Evolutionary conservation across 805 yeast genomes (phyloP).

Genomic region (Cyberlindnera saturnus): DNA sequence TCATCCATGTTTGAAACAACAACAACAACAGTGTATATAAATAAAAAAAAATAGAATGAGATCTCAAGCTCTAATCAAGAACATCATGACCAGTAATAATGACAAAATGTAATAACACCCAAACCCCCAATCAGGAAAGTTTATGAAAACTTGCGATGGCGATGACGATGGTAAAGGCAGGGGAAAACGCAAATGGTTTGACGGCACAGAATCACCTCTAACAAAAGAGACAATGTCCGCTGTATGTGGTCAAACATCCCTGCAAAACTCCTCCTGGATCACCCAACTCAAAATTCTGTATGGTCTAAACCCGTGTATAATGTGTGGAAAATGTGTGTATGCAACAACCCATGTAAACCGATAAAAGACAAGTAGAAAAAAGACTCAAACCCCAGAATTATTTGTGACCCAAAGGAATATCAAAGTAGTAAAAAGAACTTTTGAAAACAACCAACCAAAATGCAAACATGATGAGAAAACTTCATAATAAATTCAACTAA

Average conservation of each 20-base stretch:
- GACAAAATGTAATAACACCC: too few species aligned
- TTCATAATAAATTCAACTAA: constrained; percentile 1
- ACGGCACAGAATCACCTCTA: too few species aligned
- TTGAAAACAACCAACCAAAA: constrained; percentile 1
- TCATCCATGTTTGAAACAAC: constrained; percentile 1
- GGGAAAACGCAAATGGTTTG: too few species aligned
- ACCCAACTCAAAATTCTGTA: background rate
- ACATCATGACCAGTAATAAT: too few species aligned
- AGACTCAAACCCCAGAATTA: background rate
- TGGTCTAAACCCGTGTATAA: background rate
- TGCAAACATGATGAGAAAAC: constrained; percentile 3
- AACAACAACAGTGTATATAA: background rate
- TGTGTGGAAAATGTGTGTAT: background rate
- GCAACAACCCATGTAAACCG: background rate
- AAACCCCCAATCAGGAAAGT: constrained; percentile 2
- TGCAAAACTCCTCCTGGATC: background rate
- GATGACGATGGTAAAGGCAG: too few species aligned
- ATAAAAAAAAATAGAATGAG: background rate
- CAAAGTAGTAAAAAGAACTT: constrained; percentile 1
- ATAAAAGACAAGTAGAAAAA: background rate
- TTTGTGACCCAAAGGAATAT: background rate
- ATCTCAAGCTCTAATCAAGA: constrained; percentile 1
- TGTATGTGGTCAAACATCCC: constrained; percentile 2
- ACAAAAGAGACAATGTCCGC: background rate
- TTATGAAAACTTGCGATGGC: background rate